phyloP scores from a whole-genome alignment of 345 rosid species.

The Eucalyptus sp. region DNA sequence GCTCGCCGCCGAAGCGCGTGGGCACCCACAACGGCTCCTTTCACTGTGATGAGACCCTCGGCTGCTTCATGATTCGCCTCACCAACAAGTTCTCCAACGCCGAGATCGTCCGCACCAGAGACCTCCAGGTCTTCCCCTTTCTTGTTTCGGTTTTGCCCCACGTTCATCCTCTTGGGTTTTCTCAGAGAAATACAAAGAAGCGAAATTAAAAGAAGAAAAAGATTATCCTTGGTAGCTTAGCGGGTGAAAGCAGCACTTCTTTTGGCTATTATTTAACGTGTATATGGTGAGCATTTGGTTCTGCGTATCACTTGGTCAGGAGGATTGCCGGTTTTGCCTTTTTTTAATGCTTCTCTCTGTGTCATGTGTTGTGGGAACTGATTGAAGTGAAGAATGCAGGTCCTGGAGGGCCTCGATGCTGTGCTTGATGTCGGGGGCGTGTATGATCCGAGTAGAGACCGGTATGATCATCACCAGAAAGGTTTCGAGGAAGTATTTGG shows the following conservation, averaged over 20 bases:
- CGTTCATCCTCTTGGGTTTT: background rate
- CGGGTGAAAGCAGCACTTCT: background rate
- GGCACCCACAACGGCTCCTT: slow-evolving; percentile 94
- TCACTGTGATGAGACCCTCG: slow-evolving; percentile 97
- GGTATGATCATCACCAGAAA: slow-evolving; percentile 91
- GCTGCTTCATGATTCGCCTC: slow-evolving; percentile 98
- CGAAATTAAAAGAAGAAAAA: background rate
- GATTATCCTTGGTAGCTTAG: background rate
- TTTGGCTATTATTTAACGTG: background rate
- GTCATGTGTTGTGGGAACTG: background rate
- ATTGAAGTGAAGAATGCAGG: background rate
- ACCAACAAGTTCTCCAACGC: slow-evolving; percentile 59
- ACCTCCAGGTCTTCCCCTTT: slow-evolving; percentile 41
- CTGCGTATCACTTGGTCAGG: background rate
- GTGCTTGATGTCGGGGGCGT: slow-evolving; percentile 95
- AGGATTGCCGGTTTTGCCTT: background rate
- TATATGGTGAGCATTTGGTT: background rate
- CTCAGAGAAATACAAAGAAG: background rate
- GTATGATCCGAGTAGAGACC: slow-evolving; percentile 57
- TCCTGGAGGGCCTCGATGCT: slow-evolving; percentile 31
- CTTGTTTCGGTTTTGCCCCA: background rate
- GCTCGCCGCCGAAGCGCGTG: slow-evolving; percentile 33
- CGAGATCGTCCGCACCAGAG: slow-evolving; percentile 73
- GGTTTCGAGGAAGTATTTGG: slow-evolving; percentile 87
- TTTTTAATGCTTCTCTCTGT: background rate